Base-by-base conservation (phyloP, 345 rosid genomes). In the Clausena lansium region DNA sequence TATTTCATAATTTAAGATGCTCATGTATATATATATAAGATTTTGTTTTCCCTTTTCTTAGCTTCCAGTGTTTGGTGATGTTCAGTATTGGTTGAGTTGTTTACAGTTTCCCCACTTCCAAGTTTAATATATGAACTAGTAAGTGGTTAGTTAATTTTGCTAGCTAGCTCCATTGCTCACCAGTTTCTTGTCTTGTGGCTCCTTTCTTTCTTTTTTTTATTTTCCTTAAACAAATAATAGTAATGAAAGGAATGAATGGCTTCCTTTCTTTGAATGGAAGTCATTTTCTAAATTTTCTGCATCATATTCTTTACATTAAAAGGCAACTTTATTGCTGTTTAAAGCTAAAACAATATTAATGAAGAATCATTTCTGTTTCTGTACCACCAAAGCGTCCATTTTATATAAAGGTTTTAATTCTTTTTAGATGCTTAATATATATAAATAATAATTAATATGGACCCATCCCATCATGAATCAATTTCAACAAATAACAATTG, bases 201-300 rank as follows among this genome's bases (percentile, higher is more conserved):
- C 20, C 33, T 14, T n/a, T 52, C 50, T 17, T 39, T n/a, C 55
- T 1, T 65, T 63, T 19, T 66, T 4, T 19, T 1, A 33, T 35
- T 22, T 9, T 10, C 11, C 3, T 7, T 20, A 8, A 20, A 6
- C 14, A 41, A 41, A 41, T 41, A 41, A 41, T 10, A 3, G 50
- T 45, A 45, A 45, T 13, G 1, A 32, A 72, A 33, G 4, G 47
- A 13, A 33, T 9, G 47, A 13, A 11, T 72, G 52, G 65, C 65
- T 72, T 33, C 76, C 52, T 57, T 58, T 35, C 76, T 73, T 73
- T 58, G 32, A 9, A 39, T 77, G 32, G 69, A 30, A 60, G 68
- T 70, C 76, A 52, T 78, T 71, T 63, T 71, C 76, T 30, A 27
- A 27, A 10, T 67, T 6, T 30, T 41, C 14, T 58, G 36, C n/a